Conservation (phyloP, 1,284 basidiomycete species). For the Heterobasidion occidentale region DNA sequence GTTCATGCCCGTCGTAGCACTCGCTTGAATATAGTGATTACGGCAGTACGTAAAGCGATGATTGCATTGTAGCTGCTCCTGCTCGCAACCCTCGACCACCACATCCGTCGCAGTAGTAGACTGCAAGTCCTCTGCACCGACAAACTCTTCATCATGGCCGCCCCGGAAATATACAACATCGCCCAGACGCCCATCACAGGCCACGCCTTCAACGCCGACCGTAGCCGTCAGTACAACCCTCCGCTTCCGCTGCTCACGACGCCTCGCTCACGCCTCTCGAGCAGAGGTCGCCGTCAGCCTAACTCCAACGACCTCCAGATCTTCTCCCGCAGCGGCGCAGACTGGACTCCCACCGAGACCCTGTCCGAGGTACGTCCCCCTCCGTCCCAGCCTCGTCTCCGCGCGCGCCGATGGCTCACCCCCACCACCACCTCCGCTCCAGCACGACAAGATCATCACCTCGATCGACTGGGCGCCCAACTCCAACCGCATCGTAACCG, state of each 20-base stretch:
- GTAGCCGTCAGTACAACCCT: constrained; percentile 46
- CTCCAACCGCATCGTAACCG: constrained; percentile 96
- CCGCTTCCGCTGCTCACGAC: not conserved
- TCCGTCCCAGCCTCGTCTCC: not conserved
- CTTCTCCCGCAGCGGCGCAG: constrained; percentile 56
- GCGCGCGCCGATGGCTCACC: not conserved
- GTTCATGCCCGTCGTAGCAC: too few relatives aligned
- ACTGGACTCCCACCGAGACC: constrained; percentile 77
- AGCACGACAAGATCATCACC: constrained; percentile 99
- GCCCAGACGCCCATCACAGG: constrained; percentile 81
- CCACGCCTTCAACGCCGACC: constrained; percentile 90
- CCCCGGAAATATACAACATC: constrained; percentile 73
- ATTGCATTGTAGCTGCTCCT: not conserved
- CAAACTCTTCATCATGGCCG: constrained; percentile 43
- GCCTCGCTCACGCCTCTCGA: constrained; percentile 6
- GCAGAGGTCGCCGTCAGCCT: constrained; percentile 90
- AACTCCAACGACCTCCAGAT: constrained; percentile 90
- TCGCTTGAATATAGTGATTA: too few relatives aligned
- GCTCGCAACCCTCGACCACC: not conserved
- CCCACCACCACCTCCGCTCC: not conserved
- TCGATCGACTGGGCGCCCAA: constrained; percentile 98
- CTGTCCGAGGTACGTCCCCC: constrained; percentile 69
- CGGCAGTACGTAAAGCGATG: not conserved
- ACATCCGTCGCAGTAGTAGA: constrained; percentile 37
- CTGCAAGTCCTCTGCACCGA: constrained; percentile 68